Evolutionary conservation across 2,329 filamentous ascomycete species (phyloP).

Genomic region (Ascochyta clinopodiicola): DNA sequence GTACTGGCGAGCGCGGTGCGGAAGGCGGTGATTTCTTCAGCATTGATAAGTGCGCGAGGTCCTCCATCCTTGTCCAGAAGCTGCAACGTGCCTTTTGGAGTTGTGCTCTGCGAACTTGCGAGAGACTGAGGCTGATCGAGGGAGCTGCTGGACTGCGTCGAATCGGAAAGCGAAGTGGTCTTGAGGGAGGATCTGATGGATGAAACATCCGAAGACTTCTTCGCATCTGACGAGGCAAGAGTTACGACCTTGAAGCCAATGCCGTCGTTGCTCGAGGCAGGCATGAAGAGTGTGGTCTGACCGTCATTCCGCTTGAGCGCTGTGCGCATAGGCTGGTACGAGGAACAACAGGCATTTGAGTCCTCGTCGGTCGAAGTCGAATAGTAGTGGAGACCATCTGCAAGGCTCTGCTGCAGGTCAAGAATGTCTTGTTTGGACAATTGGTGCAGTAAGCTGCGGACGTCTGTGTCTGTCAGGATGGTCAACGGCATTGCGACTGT

Average conservation of each 20-base stretch:
- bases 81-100: slow-evolving; percentile 64
- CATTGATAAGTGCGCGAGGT: slow-evolving; percentile 70
- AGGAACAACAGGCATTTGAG: slow-evolving; percentile 61
- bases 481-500: slow-evolving; percentile 62
- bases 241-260: slow-evolving; percentile 72
- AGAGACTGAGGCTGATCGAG: slow-evolving; percentile 28
- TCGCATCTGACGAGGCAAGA: slow-evolving; percentile 49
- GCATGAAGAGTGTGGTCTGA: slow-evolving; percentile 71
- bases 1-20: slow-evolving; percentile 70
- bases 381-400: slow-evolving; percentile 68
- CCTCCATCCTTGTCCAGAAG: slow-evolving; percentile 64
- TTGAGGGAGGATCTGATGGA: slow-evolving; percentile 45
- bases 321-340: slow-evolving; percentile 68
- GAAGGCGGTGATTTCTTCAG: slow-evolving; percentile 72
- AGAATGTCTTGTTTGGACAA: slow-evolving; percentile 64
- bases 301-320: slow-evolving; percentile 67
- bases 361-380: slow-evolving; percentile 67
- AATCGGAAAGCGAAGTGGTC: slow-evolving; percentile 37
- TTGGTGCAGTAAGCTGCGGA: slow-evolving; percentile 62
- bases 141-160: slow-evolving; percentile 30
- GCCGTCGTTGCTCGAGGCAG: slow-evolving; percentile 64
- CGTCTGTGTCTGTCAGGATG: slow-evolving; percentile 63
- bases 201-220: slow-evolving; percentile 32
- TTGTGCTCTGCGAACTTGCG: slow-evolving; percentile 45
- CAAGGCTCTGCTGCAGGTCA: slow-evolving; percentile 63